Evolutionary conservation across 106 monocot genomes (phyloP).

Genomic region (Dioscorea zingiberensis): DNA sequence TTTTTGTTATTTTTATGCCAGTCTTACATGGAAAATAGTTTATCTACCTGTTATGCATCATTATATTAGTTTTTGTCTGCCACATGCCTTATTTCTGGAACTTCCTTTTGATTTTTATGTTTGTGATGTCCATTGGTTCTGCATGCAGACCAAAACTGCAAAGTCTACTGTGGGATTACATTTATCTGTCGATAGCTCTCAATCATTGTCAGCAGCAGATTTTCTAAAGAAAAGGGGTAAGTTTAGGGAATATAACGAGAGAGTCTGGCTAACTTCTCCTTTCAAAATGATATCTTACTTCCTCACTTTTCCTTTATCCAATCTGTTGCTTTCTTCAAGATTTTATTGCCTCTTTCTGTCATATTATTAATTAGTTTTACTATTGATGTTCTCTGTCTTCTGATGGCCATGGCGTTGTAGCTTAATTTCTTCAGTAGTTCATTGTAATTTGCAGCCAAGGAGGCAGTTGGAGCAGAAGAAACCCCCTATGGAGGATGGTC

Average conservation of each 20-base stretch:
- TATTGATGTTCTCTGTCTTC: not conserved
- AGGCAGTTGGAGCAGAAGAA: conserved; percentile 95
- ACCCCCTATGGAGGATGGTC: conserved; percentile 92
- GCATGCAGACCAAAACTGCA: conserved; percentile 78
- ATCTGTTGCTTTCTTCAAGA: too few relatives aligned
- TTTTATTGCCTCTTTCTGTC: too few relatives aligned
- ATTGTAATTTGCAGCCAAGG: conserved; percentile 62
- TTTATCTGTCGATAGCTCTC: conserved; percentile 70
- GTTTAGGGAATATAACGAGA: conserved; percentile 2
- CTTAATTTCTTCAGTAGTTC: conserved; percentile 39
- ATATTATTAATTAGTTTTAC: too few relatives aligned
- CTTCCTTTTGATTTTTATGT: not conserved
- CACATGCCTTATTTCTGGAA: not conserved
- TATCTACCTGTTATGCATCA: not conserved
- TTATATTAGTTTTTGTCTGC: not conserved
- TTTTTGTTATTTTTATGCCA: not conserved
- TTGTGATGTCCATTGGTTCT: not conserved
- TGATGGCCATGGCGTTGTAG: not conserved
- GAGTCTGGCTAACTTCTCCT: not conserved
- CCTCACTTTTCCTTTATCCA: too few relatives aligned
- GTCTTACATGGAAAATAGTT: not conserved
- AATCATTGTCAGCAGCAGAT: conserved; percentile 45
- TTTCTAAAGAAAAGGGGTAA: conserved; percentile 81
- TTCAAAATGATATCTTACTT: too few relatives aligned
- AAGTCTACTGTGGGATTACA: conserved; percentile 66